A percentile compares a stretch with the other conserved stretches of the same genome.
Conservation (phyloP, 352 stramenopile genomes). For the Chrysophaeum taylorii region DNA sequence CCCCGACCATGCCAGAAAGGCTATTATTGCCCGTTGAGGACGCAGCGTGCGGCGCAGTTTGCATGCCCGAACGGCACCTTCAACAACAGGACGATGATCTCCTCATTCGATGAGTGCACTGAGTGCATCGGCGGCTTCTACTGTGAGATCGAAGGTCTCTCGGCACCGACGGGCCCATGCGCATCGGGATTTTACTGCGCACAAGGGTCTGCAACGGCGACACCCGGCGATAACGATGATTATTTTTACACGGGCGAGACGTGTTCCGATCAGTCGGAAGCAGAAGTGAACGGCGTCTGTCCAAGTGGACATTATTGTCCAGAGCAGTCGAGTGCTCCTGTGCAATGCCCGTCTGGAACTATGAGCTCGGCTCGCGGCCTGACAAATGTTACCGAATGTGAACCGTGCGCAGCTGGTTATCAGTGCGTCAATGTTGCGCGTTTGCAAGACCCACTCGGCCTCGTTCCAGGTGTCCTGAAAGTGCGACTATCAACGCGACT, state of each 20-base stretch:
- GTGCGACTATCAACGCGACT: slow-evolving; percentile 21
- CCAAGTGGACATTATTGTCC: slow-evolving; percentile 59
- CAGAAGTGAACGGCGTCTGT: slow-evolving; percentile 37
- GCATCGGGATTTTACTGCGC: slow-evolving; percentile 78
- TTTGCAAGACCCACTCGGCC: slow-evolving; percentile 55
- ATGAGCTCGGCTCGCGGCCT: slow-evolving; percentile 49
- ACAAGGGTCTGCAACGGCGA: slow-evolving; percentile 3
- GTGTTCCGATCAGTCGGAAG: neutral
- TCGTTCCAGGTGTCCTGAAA: slow-evolving; percentile 37
- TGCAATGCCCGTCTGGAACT: slow-evolving; percentile 60
- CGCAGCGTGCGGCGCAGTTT: neutral
- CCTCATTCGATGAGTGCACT: slow-evolving; percentile 47
- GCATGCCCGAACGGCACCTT: slow-evolving; percentile 10
- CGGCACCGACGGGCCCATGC: slow-evolving; percentile 56
- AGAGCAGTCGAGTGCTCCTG: slow-evolving; percentile 40
- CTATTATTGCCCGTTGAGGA: slow-evolving; percentile 1
- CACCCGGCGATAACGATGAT: neutral
- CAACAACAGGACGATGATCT: slow-evolving; percentile 15
- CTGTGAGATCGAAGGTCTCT: slow-evolving; percentile 49
- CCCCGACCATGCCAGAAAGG: slow-evolving; percentile 5
- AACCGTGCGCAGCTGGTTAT: slow-evolving; percentile 57
- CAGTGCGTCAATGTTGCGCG: no score
- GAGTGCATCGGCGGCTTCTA: slow-evolving; percentile 67
- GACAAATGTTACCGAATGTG: slow-evolving; percentile 47
- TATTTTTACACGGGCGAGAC: neutral